Evolutionary conservation across 169 alveolate genomes (phyloP).

Genomic region (Perkinsus chesapeaki): DNA sequence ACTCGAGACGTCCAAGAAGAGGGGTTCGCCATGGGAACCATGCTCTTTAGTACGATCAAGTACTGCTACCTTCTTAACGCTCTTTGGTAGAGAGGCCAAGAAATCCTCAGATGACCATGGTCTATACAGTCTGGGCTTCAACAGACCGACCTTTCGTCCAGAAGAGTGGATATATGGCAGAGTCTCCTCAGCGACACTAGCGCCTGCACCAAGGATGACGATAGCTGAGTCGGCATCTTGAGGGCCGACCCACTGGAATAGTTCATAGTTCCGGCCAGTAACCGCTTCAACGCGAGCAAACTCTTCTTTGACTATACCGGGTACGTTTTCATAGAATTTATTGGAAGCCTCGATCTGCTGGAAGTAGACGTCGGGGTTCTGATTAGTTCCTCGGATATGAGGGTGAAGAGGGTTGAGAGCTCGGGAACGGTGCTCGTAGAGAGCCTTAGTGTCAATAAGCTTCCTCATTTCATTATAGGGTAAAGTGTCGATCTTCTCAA

Average conservation of each 20-base stretch:
- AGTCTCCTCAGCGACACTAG: conserved; percentile 40
- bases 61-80: conserved; percentile 36
- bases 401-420: conserved; percentile 55
- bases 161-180: conserved; percentile 12
- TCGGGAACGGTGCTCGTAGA: neutral
- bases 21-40: conserved; percentile 47
- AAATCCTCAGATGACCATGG: conserved; percentile 47
- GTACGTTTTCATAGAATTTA: conserved; percentile 38
- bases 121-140: conserved; percentile 45
- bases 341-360: conserved; percentile 46
- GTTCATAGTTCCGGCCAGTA: conserved; percentile 36
- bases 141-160: conserved; percentile 35
- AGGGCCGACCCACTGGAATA: conserved; percentile 42
- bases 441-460: neutral
- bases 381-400: conserved; percentile 44
- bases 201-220: conserved; percentile 51
- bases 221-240: conserved; percentile 32
- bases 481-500: conserved; percentile 32
- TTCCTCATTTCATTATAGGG: neutral
- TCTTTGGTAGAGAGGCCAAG: conserved; percentile 35
- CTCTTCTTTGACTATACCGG: conserved; percentile 37
- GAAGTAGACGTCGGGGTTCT: conserved; percentile 45
- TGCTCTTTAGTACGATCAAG: conserved; percentile 42
- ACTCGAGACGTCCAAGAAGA: conserved; percentile 39
- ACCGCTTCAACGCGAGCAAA: conserved; percentile 31